phyloP scores from a whole-genome alignment of 495 filamentous ascomycete genomes.

The Tuber magnatum region DNA sequence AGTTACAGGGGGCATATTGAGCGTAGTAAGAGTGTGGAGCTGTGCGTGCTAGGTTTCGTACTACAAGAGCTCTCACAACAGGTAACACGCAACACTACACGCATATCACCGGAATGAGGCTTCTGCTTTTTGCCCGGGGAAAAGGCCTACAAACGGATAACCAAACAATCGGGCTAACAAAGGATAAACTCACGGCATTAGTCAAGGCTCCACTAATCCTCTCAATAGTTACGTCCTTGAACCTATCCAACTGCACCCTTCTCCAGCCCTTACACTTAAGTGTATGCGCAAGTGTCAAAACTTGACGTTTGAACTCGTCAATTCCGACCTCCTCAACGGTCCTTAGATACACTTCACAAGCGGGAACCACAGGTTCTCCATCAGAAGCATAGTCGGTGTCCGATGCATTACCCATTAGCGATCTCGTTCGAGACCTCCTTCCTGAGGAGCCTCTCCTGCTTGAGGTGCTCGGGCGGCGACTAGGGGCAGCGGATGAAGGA shows the following conservation, averaged over 20 bases:
- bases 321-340: constrained; percentile 34
- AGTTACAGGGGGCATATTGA: neutral
- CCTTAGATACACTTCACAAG: constrained; percentile 35
- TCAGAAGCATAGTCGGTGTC: constrained; percentile 39
- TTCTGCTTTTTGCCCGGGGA: neutral
- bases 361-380: constrained; percentile 35
- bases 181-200: constrained; percentile 60
- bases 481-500: constrained; percentile 1
- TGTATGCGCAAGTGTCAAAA: constrained; percentile 81
- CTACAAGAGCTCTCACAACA: neutral
- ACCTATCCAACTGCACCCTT: constrained; percentile 64
- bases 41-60: neutral
- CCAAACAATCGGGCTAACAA: neutral
- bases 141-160: neutral
- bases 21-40: neutral
- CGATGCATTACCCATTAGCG: constrained; percentile 20
- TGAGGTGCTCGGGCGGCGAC: constrained; percentile 5
- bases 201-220: constrained; percentile 89
- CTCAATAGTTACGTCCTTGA: constrained; percentile 66
- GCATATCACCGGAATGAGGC: neutral
- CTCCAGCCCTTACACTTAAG: constrained; percentile 85
- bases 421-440: constrained; percentile 15
- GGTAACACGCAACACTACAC: neutral
- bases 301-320: constrained; percentile 73
- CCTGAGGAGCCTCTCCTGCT: constrained; percentile 13